Evolutionary conservation across 345 rosid species (phyloP).

Genomic region (Zanthoxylum bungeanum): DNA sequence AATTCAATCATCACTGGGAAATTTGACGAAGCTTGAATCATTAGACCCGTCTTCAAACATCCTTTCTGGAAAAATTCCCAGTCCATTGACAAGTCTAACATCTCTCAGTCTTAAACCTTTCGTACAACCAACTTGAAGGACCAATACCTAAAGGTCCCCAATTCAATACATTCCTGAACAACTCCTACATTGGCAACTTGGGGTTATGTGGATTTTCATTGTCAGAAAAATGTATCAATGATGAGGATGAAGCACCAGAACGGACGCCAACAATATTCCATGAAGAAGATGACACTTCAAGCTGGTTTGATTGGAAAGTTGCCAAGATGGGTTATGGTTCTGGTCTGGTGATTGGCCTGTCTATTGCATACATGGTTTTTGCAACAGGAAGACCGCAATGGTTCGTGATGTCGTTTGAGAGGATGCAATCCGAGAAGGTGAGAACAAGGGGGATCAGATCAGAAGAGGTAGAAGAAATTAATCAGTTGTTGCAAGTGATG

Average conservation of each 20-base stretch:
- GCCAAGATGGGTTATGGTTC: background rate
- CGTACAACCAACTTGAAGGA: background rate
- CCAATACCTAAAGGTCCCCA: background rate
- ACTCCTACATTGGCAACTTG: background rate
- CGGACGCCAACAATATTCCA: background rate
- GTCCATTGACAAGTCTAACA: background rate
- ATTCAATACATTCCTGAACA: background rate
- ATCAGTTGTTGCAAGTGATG: background rate
- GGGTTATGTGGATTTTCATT: background rate
- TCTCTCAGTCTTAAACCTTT: background rate
- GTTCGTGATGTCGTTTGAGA: slow-evolving; percentile 4
- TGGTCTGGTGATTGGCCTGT: slow-evolving; percentile 4
- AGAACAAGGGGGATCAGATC: background rate
- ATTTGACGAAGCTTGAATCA: background rate
- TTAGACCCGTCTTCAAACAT: background rate
- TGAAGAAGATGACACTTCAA: too few species aligned
- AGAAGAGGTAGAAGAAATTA: background rate
- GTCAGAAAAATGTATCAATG: background rate
- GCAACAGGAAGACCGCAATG: slow-evolving; percentile 6
- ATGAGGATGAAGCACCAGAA: background rate
- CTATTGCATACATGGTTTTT: slow-evolving; percentile 10
- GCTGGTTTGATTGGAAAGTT: background rate
- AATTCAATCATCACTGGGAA: background rate
- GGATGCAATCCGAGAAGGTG: background rate
- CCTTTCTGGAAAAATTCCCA: background rate